phyloP scores from a whole-genome alignment of 2,329 filamentous ascomycete genomes.

The Cladosporium cucumerinum region DNA sequence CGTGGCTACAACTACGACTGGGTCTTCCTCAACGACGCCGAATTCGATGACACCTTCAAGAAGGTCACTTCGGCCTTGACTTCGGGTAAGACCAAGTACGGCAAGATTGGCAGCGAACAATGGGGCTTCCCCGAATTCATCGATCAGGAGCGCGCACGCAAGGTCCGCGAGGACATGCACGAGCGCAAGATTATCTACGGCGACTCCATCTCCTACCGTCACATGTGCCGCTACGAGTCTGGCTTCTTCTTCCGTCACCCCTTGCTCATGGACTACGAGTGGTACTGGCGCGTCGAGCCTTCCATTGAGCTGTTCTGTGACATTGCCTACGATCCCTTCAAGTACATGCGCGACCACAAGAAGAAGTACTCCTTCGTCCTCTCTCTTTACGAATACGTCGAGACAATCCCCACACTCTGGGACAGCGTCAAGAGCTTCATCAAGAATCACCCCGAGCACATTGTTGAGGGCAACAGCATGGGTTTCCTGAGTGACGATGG shows the following conservation, averaged over 20 bases:
- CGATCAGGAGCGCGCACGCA: constrained; percentile 86
- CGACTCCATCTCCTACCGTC: constrained; percentile 92
- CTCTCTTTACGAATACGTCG: constrained; percentile 92
- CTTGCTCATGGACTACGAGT: constrained; percentile 94
- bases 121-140: constrained; percentile 98
- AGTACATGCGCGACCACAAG: constrained; percentile 88
- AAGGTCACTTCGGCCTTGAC: constrained; percentile 83
- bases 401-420: constrained; percentile 96
- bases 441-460: constrained; percentile 81
- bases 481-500: constrained; percentile 86
- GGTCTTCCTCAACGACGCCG: constrained; percentile 97
- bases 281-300: constrained; percentile 99
- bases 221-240: constrained; percentile 99
- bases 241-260: constrained; percentile 98
- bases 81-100: constrained; percentile 91
- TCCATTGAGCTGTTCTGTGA: constrained; percentile 96
- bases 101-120: constrained; percentile 83
- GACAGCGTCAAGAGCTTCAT: constrained; percentile 94
- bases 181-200: constrained; percentile 97
- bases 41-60: constrained; percentile 91
- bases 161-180: constrained; percentile 91
- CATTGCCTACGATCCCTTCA: constrained; percentile 92
- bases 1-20: constrained; percentile 95
- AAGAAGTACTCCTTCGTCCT: constrained; percentile 99
- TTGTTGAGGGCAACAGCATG: constrained; percentile 81